Percentiles rank a stretch among this genome's conserved stretches.
Evolutionary conservation across 139 green algal species (phyloP).

Genomic region (Tetraselmis chui): DNA sequence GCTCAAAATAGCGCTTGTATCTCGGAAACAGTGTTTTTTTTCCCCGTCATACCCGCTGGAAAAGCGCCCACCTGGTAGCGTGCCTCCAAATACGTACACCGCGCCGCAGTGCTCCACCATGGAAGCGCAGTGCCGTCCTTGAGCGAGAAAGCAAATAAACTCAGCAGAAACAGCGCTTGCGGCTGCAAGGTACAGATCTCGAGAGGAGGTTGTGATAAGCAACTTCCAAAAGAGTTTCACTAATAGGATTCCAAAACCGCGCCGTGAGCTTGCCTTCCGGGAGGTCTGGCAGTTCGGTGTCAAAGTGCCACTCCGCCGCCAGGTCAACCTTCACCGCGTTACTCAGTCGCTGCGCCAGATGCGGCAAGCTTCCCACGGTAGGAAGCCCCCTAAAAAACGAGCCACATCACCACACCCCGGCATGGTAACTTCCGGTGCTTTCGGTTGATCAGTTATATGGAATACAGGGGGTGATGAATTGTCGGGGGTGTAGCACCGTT

Average conservation of each 20-base stretch:
- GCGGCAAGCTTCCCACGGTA: neutral
- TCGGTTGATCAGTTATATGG: too few relatives aligned
- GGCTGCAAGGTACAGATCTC: too few relatives aligned
- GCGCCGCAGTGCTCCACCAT: neutral
- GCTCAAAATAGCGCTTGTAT: too few relatives aligned
- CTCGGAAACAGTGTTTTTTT: too few relatives aligned
- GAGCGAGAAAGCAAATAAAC: too few relatives aligned
- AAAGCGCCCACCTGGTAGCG: neutral
- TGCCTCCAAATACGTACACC: neutral
- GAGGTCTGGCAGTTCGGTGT: neutral
- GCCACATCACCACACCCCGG: too few relatives aligned
- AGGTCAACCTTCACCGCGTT: neutral
- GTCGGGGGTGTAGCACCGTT: neutral
- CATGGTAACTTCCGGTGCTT: too few relatives aligned
- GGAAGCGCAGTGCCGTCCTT: neutral
- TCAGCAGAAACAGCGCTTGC: too few relatives aligned
- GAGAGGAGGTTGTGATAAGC: too few relatives aligned
- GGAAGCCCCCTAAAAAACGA: neutral
- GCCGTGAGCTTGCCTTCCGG: neutral
- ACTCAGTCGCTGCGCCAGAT: neutral
- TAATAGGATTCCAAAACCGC: neutral
- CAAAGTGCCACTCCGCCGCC: neutral
- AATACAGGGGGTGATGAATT: too few relatives aligned
- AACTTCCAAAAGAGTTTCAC: too few relatives aligned
- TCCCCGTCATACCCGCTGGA: too few relatives aligned